These are phyloP conservation scores for Fraxinus latifolia DNA, from an alignment of 305 asterid species.

Conservation along the genomic window DNA sequence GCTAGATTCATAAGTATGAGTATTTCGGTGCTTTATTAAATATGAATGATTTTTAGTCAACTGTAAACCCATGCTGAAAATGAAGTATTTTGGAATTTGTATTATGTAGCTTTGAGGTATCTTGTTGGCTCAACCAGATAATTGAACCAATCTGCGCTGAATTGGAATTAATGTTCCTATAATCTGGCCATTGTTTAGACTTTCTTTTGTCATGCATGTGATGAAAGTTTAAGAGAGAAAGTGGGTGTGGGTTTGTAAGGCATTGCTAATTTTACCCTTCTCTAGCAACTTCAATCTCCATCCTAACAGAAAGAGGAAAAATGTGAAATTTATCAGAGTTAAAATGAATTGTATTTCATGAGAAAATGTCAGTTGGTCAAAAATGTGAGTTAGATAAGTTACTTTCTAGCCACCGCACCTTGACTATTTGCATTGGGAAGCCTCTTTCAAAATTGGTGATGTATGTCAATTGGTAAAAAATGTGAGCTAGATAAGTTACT, in stretches of 20 bases:
- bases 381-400: neutral
- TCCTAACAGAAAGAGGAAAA: neutral
- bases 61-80: neutral
- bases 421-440: neutral
- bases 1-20: neutral
- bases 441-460: neutral
- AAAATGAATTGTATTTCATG: neutral
- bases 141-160: neutral
- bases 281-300: neutral
- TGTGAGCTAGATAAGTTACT: neutral
- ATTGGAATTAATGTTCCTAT: neutral
- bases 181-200: neutral
- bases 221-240: neutral
- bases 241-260: neutral
- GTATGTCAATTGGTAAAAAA: neutral
- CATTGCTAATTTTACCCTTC: neutral
- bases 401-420: neutral
- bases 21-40: neutral
- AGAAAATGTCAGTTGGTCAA: neutral
- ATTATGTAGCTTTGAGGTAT: neutral
- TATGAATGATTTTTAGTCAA: neutral
- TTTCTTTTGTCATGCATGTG: neutral
- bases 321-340: neutral
- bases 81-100: neutral
- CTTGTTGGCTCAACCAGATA: neutral